Evolutionary conservation across 371 early-diverging fungal genomes (phyloP).

Genomic region (Syncephalastrum sp.): DNA sequence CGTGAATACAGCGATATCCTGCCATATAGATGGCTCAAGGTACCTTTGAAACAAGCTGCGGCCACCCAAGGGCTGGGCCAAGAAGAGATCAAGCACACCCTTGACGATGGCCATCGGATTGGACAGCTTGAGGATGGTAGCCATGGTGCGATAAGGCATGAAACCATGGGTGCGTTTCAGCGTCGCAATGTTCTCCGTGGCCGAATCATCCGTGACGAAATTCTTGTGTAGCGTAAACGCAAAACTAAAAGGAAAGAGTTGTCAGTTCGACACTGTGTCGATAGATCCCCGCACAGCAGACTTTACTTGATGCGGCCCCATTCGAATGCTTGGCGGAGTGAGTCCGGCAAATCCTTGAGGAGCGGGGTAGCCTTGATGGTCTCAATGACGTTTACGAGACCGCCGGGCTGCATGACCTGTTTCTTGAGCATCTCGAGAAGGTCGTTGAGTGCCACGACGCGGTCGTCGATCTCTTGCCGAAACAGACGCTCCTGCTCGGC

Average conservation of each 20-base stretch:
- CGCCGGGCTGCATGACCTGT: conserved; percentile 55
- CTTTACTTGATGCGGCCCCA: conserved; percentile 61
- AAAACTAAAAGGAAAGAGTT: conserved; percentile 34
- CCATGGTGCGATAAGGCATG: conserved; percentile 63
- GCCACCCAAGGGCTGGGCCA: conserved; percentile 68
- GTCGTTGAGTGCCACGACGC: conserved; percentile 51
- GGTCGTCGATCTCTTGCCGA: conserved; percentile 47
- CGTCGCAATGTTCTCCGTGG: conserved; percentile 51
- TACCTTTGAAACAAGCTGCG: conserved; percentile 63
- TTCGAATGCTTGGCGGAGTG: conserved; percentile 56
- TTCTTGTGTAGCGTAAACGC: conserved; percentile 63
- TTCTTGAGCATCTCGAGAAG: conserved; percentile 52
- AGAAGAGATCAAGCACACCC: conserved; percentile 59
- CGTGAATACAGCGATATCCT: not conserved
- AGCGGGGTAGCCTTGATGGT: conserved; percentile 43
- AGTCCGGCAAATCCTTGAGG: conserved; percentile 44
- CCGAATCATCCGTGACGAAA: conserved; percentile 59
- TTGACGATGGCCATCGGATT: conserved; percentile 68
- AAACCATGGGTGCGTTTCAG: conserved; percentile 58
- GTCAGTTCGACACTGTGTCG: not conserved
- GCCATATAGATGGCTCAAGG: not conserved
- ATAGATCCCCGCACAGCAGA: too few species aligned
- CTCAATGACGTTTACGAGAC: conserved; percentile 36
- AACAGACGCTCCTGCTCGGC: conserved; percentile 48
- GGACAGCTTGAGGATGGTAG: conserved; percentile 55